phyloP scores from a whole-genome alignment of 148 eudicot species.

The Linanthus parryae region DNA sequence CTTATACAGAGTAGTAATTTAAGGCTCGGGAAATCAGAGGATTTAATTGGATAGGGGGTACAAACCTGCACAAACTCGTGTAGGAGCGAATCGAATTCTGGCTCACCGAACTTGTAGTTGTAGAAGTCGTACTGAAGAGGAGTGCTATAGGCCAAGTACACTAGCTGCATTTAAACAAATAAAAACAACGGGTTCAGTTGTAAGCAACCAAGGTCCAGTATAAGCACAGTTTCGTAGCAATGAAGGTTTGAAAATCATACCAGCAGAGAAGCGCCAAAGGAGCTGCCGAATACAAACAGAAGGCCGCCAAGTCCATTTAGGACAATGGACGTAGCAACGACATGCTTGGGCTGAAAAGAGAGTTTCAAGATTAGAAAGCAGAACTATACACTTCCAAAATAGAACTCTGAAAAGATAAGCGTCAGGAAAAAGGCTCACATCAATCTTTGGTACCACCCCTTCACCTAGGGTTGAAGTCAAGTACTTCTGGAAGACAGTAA shows the following conservation, averaged over 20 bases:
- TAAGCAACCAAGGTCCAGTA: neutral
- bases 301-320: conserved; percentile 68
- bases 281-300: conserved; percentile 69
- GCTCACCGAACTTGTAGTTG: conserved; percentile 32
- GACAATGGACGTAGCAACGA: conserved; percentile 48
- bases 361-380: conserved; percentile 1
- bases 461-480: conserved; percentile 38
- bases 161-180: conserved; percentile 27
- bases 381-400: neutral
- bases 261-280: conserved; percentile 70
- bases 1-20: no score
- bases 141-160: conserved; percentile 37
- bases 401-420: neutral
- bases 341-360: conserved; percentile 42
- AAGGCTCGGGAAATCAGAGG: no score
- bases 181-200: neutral
- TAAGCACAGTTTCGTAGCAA: neutral
- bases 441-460: conserved; percentile 31
- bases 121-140: conserved; percentile 55
- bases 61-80: conserved; percentile 53
- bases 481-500: conserved; percentile 27
- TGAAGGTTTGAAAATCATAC: conserved; percentile 25
- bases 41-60: no score
- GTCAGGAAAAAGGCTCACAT: conserved; percentile 32
- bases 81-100: conserved; percentile 30